These are phyloP conservation scores for Podila horticola DNA, from an alignment of 192 early-diverging fungal genomes.

Conservation along the genomic window DNA sequence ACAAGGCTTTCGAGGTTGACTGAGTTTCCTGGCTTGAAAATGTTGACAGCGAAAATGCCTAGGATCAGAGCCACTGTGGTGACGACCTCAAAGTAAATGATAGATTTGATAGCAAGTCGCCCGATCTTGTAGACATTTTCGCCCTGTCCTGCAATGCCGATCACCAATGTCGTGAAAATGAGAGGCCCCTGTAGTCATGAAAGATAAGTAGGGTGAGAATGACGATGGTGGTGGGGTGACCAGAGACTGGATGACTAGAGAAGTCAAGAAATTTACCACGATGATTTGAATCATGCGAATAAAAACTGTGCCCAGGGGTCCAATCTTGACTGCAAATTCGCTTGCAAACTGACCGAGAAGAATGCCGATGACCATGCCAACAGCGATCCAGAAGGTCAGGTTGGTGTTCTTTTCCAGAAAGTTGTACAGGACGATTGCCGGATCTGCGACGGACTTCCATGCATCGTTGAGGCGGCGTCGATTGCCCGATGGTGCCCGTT, in stretches of 20 bases:
- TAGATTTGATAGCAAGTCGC: conserved; percentile 67
- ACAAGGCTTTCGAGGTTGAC: conserved; percentile 23
- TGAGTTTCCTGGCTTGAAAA: conserved; percentile 67
- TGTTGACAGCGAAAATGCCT: conserved; percentile 69
- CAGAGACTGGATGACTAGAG: background rate
- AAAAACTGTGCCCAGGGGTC: conserved; percentile 58
- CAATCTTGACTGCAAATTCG: conserved; percentile 45
- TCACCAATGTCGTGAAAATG: conserved; percentile 74
- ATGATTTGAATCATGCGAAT: conserved; percentile 62
- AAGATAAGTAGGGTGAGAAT: background rate
- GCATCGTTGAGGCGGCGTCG: background rate
- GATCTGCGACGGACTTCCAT: background rate
- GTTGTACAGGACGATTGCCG: conserved; percentile 6
- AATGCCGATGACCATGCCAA: conserved; percentile 60
- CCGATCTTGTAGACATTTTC: conserved; percentile 68
- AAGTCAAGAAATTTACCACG: conserved; percentile 16
- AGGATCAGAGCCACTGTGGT: conserved; percentile 69
- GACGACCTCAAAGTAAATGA: conserved; percentile 71
- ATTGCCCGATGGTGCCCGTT: background rate
- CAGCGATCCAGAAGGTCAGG: conserved; percentile 60
- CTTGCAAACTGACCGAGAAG: conserved; percentile 56
- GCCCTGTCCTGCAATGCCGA: conserved; percentile 74
- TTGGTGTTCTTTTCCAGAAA: conserved; percentile 40
- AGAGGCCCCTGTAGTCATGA: conserved; percentile 58
- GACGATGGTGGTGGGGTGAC: background rate